Percentiles rank a stretch among this genome's conserved stretches.
Conservation (phyloP, 1,139 yeast species). For the Yamadazyma kanchanaburiensis region DNA sequence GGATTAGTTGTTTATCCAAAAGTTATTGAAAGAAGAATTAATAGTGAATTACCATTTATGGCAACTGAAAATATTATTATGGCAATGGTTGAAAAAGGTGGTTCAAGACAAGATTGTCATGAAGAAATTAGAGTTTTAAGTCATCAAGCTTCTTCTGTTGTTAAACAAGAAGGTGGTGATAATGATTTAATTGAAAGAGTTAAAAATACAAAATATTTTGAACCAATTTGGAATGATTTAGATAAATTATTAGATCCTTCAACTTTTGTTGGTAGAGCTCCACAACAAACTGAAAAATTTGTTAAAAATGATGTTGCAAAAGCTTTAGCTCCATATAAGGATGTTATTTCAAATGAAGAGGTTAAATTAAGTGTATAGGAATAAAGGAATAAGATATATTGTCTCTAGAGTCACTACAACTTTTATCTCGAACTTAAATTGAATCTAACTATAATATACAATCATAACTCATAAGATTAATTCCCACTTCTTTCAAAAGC, state of each 20-base stretch:
- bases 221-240: slow-evolving; percentile 84
- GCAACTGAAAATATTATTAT: slow-evolving; percentile 98
- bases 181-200: slow-evolving; percentile 93
- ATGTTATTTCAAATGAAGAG: slow-evolving; percentile 57
- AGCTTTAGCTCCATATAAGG: slow-evolving; percentile 71
- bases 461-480: too few relatives aligned
- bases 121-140: slow-evolving; percentile 96
- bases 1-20: slow-evolving; percentile 98
- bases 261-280: slow-evolving; percentile 98
- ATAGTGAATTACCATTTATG: slow-evolving; percentile 96
- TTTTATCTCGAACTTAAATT: too few relatives aligned
- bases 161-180: slow-evolving; percentile 98
- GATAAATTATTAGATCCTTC: slow-evolving; percentile 82
- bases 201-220: slow-evolving; percentile 73
- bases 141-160: slow-evolving; percentile 96
- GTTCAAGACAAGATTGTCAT: slow-evolving; percentile 97
- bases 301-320: slow-evolving; percentile 78
- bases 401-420: too few relatives aligned
- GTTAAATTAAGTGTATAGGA: slow-evolving; percentile 47
- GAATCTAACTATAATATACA: too few relatives aligned
- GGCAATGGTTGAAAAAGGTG: slow-evolving; percentile 99
- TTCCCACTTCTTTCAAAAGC: too few relatives aligned
- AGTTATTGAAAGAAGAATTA: slow-evolving; percentile 95
- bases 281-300: slow-evolving; percentile 94
- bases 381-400: too few relatives aligned